Evolutionary conservation across 2,329 filamentous ascomycete species (phyloP), one percentile per base, ranked within the genome.

Genomic region (Emericellopsis atlantica): DNA sequence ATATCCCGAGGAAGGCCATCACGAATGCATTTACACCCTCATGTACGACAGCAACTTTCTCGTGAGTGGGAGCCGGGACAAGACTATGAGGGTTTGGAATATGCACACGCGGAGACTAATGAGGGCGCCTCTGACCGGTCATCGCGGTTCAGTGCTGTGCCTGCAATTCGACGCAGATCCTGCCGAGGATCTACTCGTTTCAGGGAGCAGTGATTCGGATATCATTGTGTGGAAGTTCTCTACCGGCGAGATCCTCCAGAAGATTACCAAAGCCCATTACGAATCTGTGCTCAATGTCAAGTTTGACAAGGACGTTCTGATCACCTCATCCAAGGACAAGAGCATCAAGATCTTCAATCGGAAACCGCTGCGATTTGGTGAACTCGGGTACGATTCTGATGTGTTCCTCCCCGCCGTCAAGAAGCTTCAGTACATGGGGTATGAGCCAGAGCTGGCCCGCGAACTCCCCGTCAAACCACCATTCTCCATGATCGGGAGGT

Each of bases 321-420:
- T 96, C 11, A 98, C 92, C 1, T 96, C 92, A 54, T 96, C 90
- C 38, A 98, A 98, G 58, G 92, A 98, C 60, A 93, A 89, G 59
- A 83, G 83, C 1, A 95, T 98, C 68, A 95, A 95, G 60, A 80
- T 98, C 15, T 98, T 94, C 75, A 96, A 90, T 57, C 79, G 92
- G 5, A 72, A 67, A 15, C 69, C 78, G 15, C 65, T 95, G n/a
- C 64, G 65, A 26, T 66, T 71, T 35, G 75, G 75, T 18, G 75
- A 81, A 29, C 46, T 70, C 3, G 78, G 76, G 6, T 80, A 79
- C 56, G 59, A 59, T 2, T 52, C 50, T 2, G 43, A 51, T 3
- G 49, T 52, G 0, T 59, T 79, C n/a, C 67, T 74, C 40, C 68
- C 75, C 1, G 71, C 76, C 2, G 68, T 69, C 1, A 62, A 58